phyloP scores from a whole-genome alignment of 1,139 yeast genomes.

The Yamadazyma membranifaciens region DNA sequence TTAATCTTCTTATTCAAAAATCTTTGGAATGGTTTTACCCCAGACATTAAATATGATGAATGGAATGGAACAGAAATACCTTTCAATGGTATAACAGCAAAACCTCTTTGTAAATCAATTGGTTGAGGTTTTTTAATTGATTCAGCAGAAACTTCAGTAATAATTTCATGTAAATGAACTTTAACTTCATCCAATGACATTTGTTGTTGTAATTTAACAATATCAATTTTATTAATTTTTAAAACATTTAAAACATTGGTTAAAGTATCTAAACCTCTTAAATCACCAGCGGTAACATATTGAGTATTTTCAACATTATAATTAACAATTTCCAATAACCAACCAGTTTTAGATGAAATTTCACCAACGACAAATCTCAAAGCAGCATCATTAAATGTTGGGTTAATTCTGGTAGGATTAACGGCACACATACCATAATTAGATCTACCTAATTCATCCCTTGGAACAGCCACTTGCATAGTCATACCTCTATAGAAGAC shows the following conservation, averaged over 20 bases:
- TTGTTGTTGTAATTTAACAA: slow-evolving; percentile 79
- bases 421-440: slow-evolving; percentile 99
- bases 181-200: slow-evolving; percentile 85
- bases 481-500: slow-evolving; percentile 99
- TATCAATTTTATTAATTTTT: slow-evolving; percentile 91
- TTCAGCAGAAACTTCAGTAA: slow-evolving; percentile 78
- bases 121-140: slow-evolving; percentile 91
- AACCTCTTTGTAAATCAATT: slow-evolving; percentile 94
- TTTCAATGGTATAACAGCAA: slow-evolving; percentile 95
- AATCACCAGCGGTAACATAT: slow-evolving; percentile 97
- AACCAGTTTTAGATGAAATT: slow-evolving; percentile 75
- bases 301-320: slow-evolving; percentile 98
- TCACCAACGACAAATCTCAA: slow-evolving; percentile 92
- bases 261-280: slow-evolving; percentile 89
- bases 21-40: slow-evolving; percentile 98
- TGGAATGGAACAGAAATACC: slow-evolving; percentile 99
- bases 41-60: slow-evolving; percentile 93
- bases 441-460: slow-evolving; percentile 92
- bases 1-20: slow-evolving; percentile 95
- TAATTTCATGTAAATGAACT: slow-evolving; percentile 83
- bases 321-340: slow-evolving; percentile 98
- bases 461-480: slow-evolving; percentile 99
- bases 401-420: slow-evolving; percentile 89
- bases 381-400: slow-evolving; percentile 90
- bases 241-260: slow-evolving; percentile 90